These are phyloP conservation scores for Carex pumila DNA, from an alignment of 176 grass and related monocot species.

Conservation along the genomic window DNA sequence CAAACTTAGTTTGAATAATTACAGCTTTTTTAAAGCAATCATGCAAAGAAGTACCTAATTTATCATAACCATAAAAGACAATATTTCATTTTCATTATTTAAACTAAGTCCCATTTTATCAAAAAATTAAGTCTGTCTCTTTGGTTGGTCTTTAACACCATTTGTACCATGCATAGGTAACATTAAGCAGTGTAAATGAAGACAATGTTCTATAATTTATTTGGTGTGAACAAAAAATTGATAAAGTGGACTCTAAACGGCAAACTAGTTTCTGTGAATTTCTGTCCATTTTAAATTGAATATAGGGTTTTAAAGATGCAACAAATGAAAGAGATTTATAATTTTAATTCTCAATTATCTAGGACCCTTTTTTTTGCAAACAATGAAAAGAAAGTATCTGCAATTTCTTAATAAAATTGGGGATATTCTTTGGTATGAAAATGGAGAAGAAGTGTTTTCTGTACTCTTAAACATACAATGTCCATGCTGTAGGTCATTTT, in stretches of 20 bases:
- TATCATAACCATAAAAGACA: too few relatives aligned
- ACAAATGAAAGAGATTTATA: not conserved
- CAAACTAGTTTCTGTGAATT: not conserved
- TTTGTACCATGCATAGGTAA: not conserved
- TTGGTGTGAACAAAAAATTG: not conserved
- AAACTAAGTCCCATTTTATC: not conserved
- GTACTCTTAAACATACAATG: not conserved
- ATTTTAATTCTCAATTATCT: not conserved
- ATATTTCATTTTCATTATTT: too few relatives aligned
- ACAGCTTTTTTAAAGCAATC: not conserved
- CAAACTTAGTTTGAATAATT: not conserved
- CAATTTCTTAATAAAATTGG: not conserved
- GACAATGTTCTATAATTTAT: not conserved
- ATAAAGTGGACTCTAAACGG: not conserved
- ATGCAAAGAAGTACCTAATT: not conserved
- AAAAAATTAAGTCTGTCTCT: not conserved
- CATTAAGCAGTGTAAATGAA: not conserved
- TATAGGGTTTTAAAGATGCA: not conserved
- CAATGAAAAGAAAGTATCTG: not conserved
- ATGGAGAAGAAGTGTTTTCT: not conserved
- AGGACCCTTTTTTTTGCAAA: not conserved
- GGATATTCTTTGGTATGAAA: not conserved
- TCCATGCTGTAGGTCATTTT: slow-evolving; percentile 68
- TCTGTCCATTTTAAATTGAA: not conserved
- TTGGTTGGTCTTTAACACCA: not conserved